Base-by-base conservation (phyloP, 2,329 filamentous ascomycete species). In the Chaetomium strumarium region DNA sequence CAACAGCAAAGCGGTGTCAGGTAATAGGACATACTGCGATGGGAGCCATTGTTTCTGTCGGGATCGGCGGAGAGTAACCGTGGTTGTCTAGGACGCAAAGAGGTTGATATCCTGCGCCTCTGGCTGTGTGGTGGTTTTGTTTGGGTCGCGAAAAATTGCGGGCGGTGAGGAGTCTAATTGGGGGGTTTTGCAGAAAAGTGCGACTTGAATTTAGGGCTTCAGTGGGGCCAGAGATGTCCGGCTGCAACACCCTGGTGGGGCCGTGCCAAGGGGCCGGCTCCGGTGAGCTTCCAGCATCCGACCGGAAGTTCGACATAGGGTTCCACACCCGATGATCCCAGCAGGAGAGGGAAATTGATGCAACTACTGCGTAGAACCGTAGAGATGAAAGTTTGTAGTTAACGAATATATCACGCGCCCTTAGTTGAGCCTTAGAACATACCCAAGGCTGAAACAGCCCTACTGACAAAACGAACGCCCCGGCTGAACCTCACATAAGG, bases 1-100 rank as follows among this genome's bases (percentile, higher is more conserved):
- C 82, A 88, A 88, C 90, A 96, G 90, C 90, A 96, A 95, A 96
- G 90, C 90, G 51, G 74, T 86, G 80, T 76, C 72, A 74, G 70
- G 74, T 83, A 46, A 38, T 46, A 42, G 34, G 53, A 95, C 90
- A 77, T 96, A 96, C 91, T 78, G 86, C 81, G 76, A 79, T 79
- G 75, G 86, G 81, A 84, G 86, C 87, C 90, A 96, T 96, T 88
- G 75, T 79, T 75, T 74, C 64, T 69, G 63, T 65, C 66, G 63
- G 60, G 55, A 50, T 57, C 50, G 51, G 55, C 53, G 50, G 47
- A 52, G 55, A 52, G 47, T 39, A 24, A 53, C 55, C 49, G 59
- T 56, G 51, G 62, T 34, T 54, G 40, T 49, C n/a, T 61, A 69
- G 70, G 69, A 75, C 77, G 77, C 77, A 80, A 80, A 80, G 77